phyloP scores from a whole-genome alignment of 768 basidiomycete genomes.

The Suillus alpinus region DNA sequence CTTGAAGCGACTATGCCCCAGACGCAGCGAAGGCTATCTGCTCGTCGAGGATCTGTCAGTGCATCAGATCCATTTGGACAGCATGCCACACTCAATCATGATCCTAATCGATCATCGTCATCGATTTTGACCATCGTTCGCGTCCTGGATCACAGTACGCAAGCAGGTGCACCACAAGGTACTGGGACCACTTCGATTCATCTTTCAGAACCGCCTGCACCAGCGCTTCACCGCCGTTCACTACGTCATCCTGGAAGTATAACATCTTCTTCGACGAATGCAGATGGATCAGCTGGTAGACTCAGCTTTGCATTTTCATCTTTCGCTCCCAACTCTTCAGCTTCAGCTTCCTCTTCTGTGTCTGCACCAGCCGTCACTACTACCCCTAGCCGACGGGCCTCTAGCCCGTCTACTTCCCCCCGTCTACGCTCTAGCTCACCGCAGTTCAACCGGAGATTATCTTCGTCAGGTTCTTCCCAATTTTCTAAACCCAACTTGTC shows the following conservation, averaged over 20 bases:
- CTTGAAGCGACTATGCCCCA: slow-evolving; percentile 16
- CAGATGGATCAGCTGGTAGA: slow-evolving; percentile 27
- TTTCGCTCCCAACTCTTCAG: slow-evolving; percentile 39
- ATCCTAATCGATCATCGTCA: slow-evolving; percentile 53
- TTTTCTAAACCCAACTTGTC: slow-evolving; percentile 51
- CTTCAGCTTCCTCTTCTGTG: slow-evolving; percentile 16
- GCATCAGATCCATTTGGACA: slow-evolving; percentile 68
- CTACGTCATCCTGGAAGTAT: slow-evolving; percentile 31
- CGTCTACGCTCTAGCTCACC: slow-evolving; percentile 49
- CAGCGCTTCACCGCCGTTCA: slow-evolving; percentile 26
- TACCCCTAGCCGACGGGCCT: slow-evolving; percentile 30
- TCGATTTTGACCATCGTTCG: slow-evolving; percentile 76
- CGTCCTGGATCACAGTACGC: slow-evolving; percentile 38
- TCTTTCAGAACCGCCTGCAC: slow-evolving; percentile 25
- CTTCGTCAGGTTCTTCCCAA: slow-evolving; percentile 32
- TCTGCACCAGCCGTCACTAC: slow-evolving; percentile 25
- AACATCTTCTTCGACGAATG: slow-evolving; percentile 23
- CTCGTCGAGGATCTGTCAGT: slow-evolving; percentile 64
- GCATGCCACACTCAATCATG: slow-evolving; percentile 50
- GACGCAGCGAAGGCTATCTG: slow-evolving; percentile 36
- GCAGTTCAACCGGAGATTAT: slow-evolving; percentile 26
- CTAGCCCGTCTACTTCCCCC: slow-evolving; percentile 40
- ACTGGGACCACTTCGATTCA: slow-evolving; percentile 7
- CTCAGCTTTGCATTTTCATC: slow-evolving; percentile 68
- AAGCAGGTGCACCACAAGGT: slow-evolving; percentile 11